Conservation (phyloP, 306 rosid species). For the Rosa chinensis region DNA sequence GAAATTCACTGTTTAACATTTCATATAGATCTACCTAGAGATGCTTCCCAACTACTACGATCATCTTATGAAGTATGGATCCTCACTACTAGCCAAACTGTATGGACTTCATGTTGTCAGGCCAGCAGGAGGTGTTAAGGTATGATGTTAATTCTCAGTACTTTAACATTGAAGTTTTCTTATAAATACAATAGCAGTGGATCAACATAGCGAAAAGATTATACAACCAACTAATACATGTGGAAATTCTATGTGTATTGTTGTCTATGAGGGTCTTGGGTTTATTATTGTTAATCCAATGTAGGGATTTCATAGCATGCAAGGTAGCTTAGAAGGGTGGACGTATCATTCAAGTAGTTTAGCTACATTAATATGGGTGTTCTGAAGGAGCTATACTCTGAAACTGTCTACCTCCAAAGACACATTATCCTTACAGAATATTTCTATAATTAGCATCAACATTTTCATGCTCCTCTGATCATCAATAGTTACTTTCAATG, state of each 20-base stretch:
- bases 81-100: conserved; percentile 33
- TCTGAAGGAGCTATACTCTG: conserved; percentile 2
- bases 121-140: conserved; percentile 48
- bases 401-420: not conserved
- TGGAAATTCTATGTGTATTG: too few relatives aligned
- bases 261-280: not conserved
- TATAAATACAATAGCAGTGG: not conserved
- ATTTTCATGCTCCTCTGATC: not conserved
- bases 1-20: conserved; percentile 6
- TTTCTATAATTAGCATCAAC: not conserved
- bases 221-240: not conserved
- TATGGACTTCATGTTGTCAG: conserved; percentile 47
- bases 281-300: not conserved
- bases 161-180: not conserved
- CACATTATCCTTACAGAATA: not conserved
- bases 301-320: not conserved
- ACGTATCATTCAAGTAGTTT: not conserved
- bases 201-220: not conserved
- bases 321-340: not conserved
- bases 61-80: conserved; percentile 32
- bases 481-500: conserved; percentile 8
- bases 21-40: conserved; percentile 32
- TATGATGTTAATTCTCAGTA: conserved; percentile 16
- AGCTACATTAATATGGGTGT: not conserved
- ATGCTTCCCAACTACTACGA: conserved; percentile 47